Evolutionary conservation across 768 basidiomycete species (phyloP).

Genomic region (Lactarius sp.): DNA sequence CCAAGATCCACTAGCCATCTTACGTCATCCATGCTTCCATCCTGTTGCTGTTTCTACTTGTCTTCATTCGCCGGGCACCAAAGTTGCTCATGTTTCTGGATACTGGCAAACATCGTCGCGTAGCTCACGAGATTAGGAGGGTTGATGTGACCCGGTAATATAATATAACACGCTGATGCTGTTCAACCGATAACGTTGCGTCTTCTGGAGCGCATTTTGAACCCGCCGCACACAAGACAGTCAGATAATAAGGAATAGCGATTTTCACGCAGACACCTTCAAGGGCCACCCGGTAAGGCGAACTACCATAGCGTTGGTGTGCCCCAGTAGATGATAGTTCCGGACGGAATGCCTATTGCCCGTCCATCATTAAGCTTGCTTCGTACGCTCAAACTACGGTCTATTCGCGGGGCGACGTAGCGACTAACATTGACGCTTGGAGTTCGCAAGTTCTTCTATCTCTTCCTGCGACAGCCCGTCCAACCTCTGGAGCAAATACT

Average conservation of each 20-base stretch:
- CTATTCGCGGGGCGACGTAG: neutral
- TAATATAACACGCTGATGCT: neutral
- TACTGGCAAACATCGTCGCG: conserved; percentile 3
- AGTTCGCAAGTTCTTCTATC: conserved; percentile 54
- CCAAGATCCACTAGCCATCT: neutral
- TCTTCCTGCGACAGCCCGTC: conserved; percentile 81
- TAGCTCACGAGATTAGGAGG: neutral
- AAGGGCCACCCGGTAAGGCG: neutral
- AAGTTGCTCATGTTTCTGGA: neutral
- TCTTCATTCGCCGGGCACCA: conserved; percentile 6
- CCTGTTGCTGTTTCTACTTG: conserved; percentile 13
- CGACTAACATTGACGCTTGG: neutral
- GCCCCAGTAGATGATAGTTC: neutral
- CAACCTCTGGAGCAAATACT: conserved; percentile 88
- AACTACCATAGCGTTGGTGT: neutral
- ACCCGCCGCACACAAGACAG: no score
- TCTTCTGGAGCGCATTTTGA: neutral
- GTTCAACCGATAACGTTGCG: neutral
- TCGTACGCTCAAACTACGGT: neutral
- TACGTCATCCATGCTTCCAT: neutral
- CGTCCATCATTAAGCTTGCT: neutral
- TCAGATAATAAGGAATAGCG: neutral
- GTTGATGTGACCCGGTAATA: neutral
- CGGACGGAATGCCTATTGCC: neutral
- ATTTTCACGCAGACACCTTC: neutral